Base-by-base conservation (phyloP, 306 rosid species). In the Fagus sylvatica region DNA sequence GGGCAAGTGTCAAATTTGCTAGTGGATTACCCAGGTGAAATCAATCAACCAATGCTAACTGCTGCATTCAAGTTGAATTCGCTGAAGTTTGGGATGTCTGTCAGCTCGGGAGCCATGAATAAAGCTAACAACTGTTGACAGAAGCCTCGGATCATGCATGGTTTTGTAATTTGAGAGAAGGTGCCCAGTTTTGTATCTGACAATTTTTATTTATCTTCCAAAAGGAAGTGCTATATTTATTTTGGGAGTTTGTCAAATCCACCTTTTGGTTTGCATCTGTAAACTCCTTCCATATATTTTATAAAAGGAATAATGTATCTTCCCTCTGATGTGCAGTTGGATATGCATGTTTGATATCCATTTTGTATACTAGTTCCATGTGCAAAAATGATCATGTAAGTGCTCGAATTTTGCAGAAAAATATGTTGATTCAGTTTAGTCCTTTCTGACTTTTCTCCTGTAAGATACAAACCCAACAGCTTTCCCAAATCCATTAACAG, bases 171-270 rank as follows among this genome's bases (percentile, higher is more conserved):
- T 71, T 55, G 57, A 70, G 41, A 37, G 76, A 77, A 55, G 74
- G 68, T 51, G 49, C 11, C 60, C 48, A 75, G 28, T 79, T 78
- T 79, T 79, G 86, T 43, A 34, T 43, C 33, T 60, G 76, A 51
- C 39, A 51, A 22, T 79, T 11, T 53, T 34, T 7, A 2, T 15
- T 53, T 55, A 7, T 71, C 53, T 41, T 22, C 37, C 68, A n/a
- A 41, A 16, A 59, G 11, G 51, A 46, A 67, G 13, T 71, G 1
- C 28, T 17, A 6, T 32, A 34, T 34, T 49, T 12, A 9, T 51
- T 65, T 22, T 22, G 22, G 8, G 39, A 64, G 39, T 37, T 54
- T 42, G 28, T 33, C 4, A 76, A 36, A 51, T 53, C 56, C 7
- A 30, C 49, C 49, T 66, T n/a, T 12, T 7, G 71, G 5, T 12